A percentile compares a stretch with the other conserved stretches of the same genome.
Conservation (phyloP, 495 filamentous ascomycete species). For the Platismatia glauca region DNA sequence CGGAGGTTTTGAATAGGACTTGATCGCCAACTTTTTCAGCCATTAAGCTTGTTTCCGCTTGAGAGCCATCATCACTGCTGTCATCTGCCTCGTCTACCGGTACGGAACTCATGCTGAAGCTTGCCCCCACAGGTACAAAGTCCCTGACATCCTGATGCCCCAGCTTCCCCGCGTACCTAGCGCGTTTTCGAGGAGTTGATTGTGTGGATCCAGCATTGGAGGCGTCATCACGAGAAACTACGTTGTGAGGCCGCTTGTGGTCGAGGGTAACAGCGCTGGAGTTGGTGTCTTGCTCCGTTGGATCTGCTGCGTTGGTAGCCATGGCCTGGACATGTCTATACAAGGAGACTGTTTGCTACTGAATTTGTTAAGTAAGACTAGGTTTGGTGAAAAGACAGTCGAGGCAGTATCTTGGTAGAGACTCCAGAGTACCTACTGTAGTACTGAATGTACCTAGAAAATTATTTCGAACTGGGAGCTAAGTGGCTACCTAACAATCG, state of each 20-base stretch:
- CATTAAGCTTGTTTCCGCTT: neutral
- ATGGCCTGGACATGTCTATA: neutral
- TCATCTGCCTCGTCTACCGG: neutral
- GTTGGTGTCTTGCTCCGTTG: slow-evolving; percentile 6
- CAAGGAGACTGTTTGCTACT: neutral
- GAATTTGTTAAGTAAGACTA: no score
- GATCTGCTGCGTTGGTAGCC: neutral
- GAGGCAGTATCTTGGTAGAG: no score
- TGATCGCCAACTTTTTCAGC: neutral
- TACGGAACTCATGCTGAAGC: slow-evolving; percentile 10
- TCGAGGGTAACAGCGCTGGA: slow-evolving; percentile 10
- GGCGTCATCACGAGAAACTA: neutral
- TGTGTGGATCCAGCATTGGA: slow-evolving; percentile 4
- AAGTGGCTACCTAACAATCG: no score
- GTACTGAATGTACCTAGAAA: no score
- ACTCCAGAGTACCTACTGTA: no score
- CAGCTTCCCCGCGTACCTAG: neutral
- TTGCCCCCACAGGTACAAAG: slow-evolving; percentile 13
- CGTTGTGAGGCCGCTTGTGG: slow-evolving; percentile 10
- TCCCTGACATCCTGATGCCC: slow-evolving; percentile 9
- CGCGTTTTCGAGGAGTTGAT: slow-evolving; percentile 17
- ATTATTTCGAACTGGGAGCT: no score
- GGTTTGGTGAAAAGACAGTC: no score
- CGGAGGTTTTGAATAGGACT: neutral
- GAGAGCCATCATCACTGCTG: neutral